A percentile compares a stretch with the other conserved stretches of the same genome.
phyloP scores from a whole-genome alignment of 495 filamentous ascomycete species.

The Podospora tetraspora region DNA sequence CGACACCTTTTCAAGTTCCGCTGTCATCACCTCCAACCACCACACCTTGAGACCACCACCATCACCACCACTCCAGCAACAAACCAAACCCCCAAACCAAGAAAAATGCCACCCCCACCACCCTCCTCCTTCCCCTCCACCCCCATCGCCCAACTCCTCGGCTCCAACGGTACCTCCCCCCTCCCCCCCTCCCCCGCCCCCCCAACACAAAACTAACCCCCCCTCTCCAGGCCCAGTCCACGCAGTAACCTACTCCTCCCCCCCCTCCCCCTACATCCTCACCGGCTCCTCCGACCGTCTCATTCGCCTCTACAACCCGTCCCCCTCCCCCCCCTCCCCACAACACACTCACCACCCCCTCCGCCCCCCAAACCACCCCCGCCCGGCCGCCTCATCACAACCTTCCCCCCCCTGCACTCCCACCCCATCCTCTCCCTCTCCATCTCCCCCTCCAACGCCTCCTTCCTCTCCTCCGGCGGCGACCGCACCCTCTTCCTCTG shows the following conservation, averaged over 20 bases:
- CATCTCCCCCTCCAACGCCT: slow-evolving; percentile 70
- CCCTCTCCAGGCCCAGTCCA: slow-evolving; percentile 59
- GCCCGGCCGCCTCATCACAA: slow-evolving; percentile 61
- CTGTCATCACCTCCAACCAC: neutral
- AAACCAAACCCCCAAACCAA: neutral
- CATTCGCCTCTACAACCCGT: slow-evolving; percentile 73
- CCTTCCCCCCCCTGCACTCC: slow-evolving; percentile 73
- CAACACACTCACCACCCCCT: slow-evolving; percentile 30
- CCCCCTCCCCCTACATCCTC: slow-evolving; percentile 68
- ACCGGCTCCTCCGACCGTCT: slow-evolving; percentile 81
- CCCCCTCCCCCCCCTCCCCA: slow-evolving; percentile 36
- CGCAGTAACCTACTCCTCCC: slow-evolving; percentile 64
- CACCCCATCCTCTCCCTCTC: slow-evolving; percentile 81
- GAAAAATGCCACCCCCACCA: neutral
- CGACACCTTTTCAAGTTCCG: neutral
- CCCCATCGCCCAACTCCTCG: slow-evolving; percentile 41
- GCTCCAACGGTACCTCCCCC: slow-evolving; percentile 29
- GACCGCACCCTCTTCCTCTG: slow-evolving; percentile 88
- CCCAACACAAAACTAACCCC: slow-evolving; percentile 15
- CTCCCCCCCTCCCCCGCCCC: slow-evolving; percentile 19
- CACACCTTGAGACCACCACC: neutral
- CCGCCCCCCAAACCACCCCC: slow-evolving; percentile 22
- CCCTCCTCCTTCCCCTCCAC: slow-evolving; percentile 30
- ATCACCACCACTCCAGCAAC: too few species aligned
- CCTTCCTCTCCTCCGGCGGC: slow-evolving; percentile 77